Conservation (phyloP, 2,329 filamentous ascomycete species). For the Penicillium sp. region DNA sequence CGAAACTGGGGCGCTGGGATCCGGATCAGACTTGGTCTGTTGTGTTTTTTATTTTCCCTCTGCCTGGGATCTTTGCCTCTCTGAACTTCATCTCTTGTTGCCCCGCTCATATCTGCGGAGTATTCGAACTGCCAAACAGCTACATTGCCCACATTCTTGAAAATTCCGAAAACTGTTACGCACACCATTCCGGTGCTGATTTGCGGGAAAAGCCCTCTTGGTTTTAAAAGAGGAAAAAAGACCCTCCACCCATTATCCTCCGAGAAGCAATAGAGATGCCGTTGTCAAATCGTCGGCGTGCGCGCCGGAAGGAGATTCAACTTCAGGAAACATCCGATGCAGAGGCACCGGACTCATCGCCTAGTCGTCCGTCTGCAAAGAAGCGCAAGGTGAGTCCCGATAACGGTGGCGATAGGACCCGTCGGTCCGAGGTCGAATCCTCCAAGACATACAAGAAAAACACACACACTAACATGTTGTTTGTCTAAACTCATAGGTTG, state of each 20-base stretch:
- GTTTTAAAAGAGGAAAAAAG: background rate
- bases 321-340: constrained; percentile 47
- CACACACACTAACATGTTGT: constrained; percentile 8
- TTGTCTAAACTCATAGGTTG: constrained; percentile 28
- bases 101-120: constrained; percentile 13
- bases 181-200: background rate
- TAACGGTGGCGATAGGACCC: background rate
- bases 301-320: constrained; percentile 47
- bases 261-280: constrained; percentile 34
- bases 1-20: constrained; percentile 26
- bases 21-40: constrained; percentile 22
- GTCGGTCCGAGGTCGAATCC: constrained; percentile 10
- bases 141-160: constrained; percentile 7
- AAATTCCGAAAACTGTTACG: background rate
- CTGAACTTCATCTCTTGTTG: constrained; percentile 3
- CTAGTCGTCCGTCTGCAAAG: constrained; percentile 47
- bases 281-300: constrained; percentile 45
- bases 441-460: background rate
- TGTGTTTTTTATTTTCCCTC: constrained; percentile 22
- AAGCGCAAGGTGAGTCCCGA: constrained; percentile 47
- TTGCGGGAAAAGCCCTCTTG: background rate
- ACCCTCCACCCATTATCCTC: background rate
- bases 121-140: background rate
- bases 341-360: constrained; percentile 49
- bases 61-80: constrained; percentile 11